Conservation (phyloP, 1,139 yeast species). For the Arxiozyma slooffiae region DNA sequence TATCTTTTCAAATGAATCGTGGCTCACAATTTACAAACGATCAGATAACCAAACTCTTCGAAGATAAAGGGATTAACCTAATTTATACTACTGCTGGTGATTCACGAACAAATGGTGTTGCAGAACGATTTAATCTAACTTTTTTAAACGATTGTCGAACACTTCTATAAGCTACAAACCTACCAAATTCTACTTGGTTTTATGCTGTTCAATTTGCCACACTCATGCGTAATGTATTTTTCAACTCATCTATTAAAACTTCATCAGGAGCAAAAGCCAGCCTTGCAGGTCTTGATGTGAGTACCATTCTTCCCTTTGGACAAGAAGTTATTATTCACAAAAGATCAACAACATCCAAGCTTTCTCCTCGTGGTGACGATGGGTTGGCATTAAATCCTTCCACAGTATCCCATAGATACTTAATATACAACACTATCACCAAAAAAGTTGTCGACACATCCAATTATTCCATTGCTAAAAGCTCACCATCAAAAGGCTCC, state of each 20-base stretch:
- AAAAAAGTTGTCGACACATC: too few relatives aligned
- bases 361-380: constrained; percentile 2
- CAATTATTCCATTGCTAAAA: too few relatives aligned
- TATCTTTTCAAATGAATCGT: constrained; percentile 8
- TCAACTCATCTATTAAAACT: constrained; percentile 1
- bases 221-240: constrained; percentile 6
- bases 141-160: constrained; percentile 11
- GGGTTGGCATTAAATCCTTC: constrained; percentile 7
- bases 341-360: background rate
- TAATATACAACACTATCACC: too few relatives aligned
- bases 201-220: constrained; percentile 8
- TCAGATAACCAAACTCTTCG: background rate
- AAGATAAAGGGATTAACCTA: constrained; percentile 6
- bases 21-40: constrained; percentile 9
- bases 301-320: constrained; percentile 9
- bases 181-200: constrained; percentile 8
- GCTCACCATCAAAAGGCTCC: too few relatives aligned
- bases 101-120: constrained; percentile 9
- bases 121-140: constrained; percentile 10
- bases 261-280: constrained; percentile 8
- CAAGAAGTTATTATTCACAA: constrained; percentile 5
- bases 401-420: constrained; percentile 5
- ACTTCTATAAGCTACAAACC: background rate
- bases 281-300: constrained; percentile 5
- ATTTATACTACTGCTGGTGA: constrained; percentile 7